Evolutionary conservation across 1,284 basidiomycete species (phyloP).

Genomic region (Neotropicomus parvogracilis): DNA sequence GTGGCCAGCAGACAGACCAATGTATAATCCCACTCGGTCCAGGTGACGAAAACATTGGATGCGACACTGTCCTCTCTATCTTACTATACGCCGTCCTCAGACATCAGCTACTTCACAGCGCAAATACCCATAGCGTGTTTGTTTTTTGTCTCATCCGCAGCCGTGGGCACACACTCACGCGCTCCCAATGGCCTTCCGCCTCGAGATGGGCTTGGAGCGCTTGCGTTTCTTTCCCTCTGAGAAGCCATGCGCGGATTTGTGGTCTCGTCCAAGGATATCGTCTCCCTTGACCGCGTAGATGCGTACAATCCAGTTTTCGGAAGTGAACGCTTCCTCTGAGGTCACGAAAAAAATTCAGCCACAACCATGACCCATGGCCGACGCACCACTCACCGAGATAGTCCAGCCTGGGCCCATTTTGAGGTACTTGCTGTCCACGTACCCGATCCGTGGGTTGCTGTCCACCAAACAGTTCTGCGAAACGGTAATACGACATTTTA

Average conservation of each 20-base stretch:
- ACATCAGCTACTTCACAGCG: background rate
- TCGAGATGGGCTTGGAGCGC: slow-evolving; percentile 59
- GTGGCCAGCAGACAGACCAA: too few relatives aligned
- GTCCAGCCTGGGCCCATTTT: slow-evolving; percentile 77
- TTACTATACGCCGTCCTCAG: background rate
- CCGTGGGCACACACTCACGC: slow-evolving; percentile 6
- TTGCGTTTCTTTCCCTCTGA: slow-evolving; percentile 84
- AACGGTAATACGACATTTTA: slow-evolving; percentile 97
- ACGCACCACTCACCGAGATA: slow-evolving; percentile 63
- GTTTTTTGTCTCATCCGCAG: background rate
- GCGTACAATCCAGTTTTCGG: slow-evolving; percentile 97
- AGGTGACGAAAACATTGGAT: slow-evolving; percentile 1
- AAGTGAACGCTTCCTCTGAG: slow-evolving; percentile 91
- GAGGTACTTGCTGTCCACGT: slow-evolving; percentile 75
- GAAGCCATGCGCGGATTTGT: slow-evolving; percentile 85
- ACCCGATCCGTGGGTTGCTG: slow-evolving; percentile 76
- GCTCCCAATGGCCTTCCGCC: slow-evolving; percentile 48
- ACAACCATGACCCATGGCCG: background rate
- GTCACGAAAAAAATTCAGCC: slow-evolving; percentile 10
- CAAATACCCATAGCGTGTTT: background rate
- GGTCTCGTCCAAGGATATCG: slow-evolving; percentile 85
- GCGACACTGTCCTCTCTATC: slow-evolving; percentile 6
- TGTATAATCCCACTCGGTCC: too few relatives aligned
- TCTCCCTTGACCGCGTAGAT: slow-evolving; percentile 97
- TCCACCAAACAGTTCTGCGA: slow-evolving; percentile 83